phyloP scores from a whole-genome alignment of 176 grass and related monocot species.

The Echinochloa phyllopogon region DNA sequence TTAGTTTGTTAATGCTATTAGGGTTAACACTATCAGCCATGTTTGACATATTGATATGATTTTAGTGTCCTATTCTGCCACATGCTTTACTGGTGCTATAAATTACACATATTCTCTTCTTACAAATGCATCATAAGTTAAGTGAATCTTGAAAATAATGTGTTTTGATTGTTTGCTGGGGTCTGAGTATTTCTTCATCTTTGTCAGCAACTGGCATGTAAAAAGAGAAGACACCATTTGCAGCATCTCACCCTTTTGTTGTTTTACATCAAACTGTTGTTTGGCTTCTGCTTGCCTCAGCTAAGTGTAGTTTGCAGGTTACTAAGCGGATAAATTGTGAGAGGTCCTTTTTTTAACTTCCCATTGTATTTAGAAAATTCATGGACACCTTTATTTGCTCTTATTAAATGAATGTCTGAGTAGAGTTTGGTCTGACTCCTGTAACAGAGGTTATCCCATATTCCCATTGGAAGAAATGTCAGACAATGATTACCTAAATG shows the following conservation, averaged over 20 bases:
- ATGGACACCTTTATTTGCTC: background rate
- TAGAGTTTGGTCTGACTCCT: background rate
- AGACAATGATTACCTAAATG: background rate
- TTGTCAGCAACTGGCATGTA: background rate
- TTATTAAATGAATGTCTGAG: background rate
- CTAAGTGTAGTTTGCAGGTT: background rate
- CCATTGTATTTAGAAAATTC: background rate
- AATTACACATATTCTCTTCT: slow-evolving; percentile 2
- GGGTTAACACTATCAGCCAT: background rate
- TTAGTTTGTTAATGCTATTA: slow-evolving; percentile 7
- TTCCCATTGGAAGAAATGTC: background rate
- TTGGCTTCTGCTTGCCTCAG: background rate
- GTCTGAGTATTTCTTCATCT: background rate
- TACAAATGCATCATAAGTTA: background rate
- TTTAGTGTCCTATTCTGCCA: background rate
- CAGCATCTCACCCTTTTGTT: background rate
- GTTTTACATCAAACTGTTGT: background rate
- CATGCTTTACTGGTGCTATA: slow-evolving; percentile 13
- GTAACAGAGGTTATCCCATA: background rate
- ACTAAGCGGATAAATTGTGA: background rate
- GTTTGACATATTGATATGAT: background rate
- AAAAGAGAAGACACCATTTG: background rate
- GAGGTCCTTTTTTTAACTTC: background rate
- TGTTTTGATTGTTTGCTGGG: background rate
- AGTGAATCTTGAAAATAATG: slow-evolving; percentile 20